Evolutionary conservation across 2,329 filamentous ascomycete species (phyloP), one percentile per base, ranked within the genome.

Genomic region (Penicillium sp.): DNA sequence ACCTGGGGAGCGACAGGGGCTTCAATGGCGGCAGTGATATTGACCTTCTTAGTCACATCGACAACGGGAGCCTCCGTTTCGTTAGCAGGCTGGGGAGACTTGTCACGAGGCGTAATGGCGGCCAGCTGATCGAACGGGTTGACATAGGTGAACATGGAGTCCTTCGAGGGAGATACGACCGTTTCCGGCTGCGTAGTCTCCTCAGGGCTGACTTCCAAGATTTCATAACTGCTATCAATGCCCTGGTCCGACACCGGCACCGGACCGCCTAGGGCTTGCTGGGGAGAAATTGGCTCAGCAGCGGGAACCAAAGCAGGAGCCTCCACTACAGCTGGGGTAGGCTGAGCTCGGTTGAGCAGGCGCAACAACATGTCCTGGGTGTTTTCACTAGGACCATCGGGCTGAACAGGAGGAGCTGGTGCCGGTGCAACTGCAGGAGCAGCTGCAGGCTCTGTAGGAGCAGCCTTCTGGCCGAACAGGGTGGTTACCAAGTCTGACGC

Each of bases 311-410:
- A 78, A 28, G 80, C 68, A 22, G 78, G 75, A 14, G 81, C 74
- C 14, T 76, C 62, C 1, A 65, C 56, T 33, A 68, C 70, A 69
- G 75, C 57, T 30, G 69, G 63, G 13, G 62, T 67, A 33, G 72
- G 65, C 49, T 75, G 93, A 55, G 90, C 88, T 52, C 90, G 88
- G 71, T 93, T 95, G 65, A 99, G 84, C 60, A 98, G 83, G 69
- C 92, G 90, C 64, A 98, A 86, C 52, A 99, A 83, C 72, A 95
- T 91, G 65, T 94, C 89, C 76, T 96, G 91, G 4, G 93, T 91
- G 75, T 92, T 89, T 51, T 87, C 83, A 51, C 65, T 67, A 33
- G 64, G 63, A 37, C 66, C 65, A 13, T 68, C 72, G 37, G 62
- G 60, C 62, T 71, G 62, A 67, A 67, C 58, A 62, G 60, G 55